A percentile compares a stretch with the other conserved stretches of the same genome.
Evolutionary conservation across 768 basidiomycete genomes (phyloP).

Genomic region (Pleurotus eryngii): DNA sequence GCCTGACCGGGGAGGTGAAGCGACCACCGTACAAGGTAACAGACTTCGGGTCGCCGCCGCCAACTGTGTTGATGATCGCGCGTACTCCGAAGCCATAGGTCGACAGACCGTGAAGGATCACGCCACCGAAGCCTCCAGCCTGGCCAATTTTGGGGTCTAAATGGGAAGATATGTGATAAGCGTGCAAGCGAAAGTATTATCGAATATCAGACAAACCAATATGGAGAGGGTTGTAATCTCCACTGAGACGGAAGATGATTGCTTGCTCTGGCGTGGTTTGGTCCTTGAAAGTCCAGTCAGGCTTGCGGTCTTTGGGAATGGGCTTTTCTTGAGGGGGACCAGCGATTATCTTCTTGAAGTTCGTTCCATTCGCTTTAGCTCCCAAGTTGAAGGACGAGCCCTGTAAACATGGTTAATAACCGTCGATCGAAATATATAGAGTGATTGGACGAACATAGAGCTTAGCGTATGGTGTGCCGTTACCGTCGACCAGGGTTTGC

Average conservation of each 20-base stretch:
- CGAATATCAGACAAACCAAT: conserved; percentile 41
- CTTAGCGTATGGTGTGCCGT: conserved; percentile 56
- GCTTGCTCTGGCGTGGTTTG: conserved; percentile 67
- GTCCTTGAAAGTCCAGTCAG: conserved; percentile 61
- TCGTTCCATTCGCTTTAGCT: conserved; percentile 58
- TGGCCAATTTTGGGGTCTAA: conserved; percentile 74
- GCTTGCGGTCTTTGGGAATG: conserved; percentile 55
- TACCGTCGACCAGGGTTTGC: conserved; percentile 56
- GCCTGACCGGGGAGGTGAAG: conserved; percentile 82
- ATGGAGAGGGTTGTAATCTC: conserved; percentile 79
- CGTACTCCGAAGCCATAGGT: conserved; percentile 82
- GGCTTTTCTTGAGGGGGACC: conserved; percentile 58
- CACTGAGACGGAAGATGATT: conserved; percentile 67
- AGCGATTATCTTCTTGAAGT: conserved; percentile 60
- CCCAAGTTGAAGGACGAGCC: conserved; percentile 69
- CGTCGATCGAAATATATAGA: background rate
- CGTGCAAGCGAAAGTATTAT: background rate
- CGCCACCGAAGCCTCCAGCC: conserved; percentile 74
- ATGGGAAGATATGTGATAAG: background rate
- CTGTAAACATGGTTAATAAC: conserved; percentile 25
- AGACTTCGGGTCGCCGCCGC: conserved; percentile 54
- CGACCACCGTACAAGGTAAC: conserved; percentile 68
- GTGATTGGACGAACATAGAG: conserved; percentile 45
- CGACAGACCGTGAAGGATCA: conserved; percentile 82
- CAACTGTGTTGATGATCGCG: conserved; percentile 63